Base-by-base conservation (phyloP, 352 stramenopile species). In the Pythium monospermum region DNA sequence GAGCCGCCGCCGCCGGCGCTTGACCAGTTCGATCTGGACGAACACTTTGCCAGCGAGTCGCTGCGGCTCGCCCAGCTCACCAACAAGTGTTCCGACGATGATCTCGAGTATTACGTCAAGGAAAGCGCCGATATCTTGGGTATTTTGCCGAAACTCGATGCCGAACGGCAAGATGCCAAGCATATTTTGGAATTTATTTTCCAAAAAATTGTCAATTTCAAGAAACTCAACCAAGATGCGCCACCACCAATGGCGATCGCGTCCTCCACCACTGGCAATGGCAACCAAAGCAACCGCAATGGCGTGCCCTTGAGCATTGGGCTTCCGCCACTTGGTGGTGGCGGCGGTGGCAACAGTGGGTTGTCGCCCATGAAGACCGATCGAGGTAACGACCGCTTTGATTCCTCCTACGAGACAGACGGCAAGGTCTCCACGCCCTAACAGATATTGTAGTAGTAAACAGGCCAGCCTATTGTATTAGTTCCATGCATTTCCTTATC, bases 11-110 rank as follows among this genome's bases (percentile, higher is more conserved):
- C 90, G 8, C 94, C 95, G 6, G 87, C 90, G 30, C 66, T 98
- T 25, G 95, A 98, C 50, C 89, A 98, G 54, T 98, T 98, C 58
- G 92, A 98, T 76, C 76, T 98, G 16, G 95, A 98, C 62, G 95
- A 98, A 64, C 91, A 98, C 62, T 98, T 98, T 60, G 91, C 93
- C 12, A 95, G 85, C 57, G 85, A 97, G 53, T 81, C 77, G 15
- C 66, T 97, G 32, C 85, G 93, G 15, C 75, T 98, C 28, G 91
- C 91, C 1, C 90, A 98, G 65, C 86, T 98, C 39, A 97, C 89
- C 10, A 98, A 98, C 71, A 97, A 98, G 73, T 97, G 84, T 68
- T 92, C 83, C 25, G 88, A 97, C 53, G 82, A 95, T 49, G 89
- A 98, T 46, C 65, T 98, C 18, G 91, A 98, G 57, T 96, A 98